Evolutionary conservation across 1,284 basidiomycete genomes (phyloP), one percentile per base, ranked within the genome.

Genomic region (Papiliotrema flavescens): DNA sequence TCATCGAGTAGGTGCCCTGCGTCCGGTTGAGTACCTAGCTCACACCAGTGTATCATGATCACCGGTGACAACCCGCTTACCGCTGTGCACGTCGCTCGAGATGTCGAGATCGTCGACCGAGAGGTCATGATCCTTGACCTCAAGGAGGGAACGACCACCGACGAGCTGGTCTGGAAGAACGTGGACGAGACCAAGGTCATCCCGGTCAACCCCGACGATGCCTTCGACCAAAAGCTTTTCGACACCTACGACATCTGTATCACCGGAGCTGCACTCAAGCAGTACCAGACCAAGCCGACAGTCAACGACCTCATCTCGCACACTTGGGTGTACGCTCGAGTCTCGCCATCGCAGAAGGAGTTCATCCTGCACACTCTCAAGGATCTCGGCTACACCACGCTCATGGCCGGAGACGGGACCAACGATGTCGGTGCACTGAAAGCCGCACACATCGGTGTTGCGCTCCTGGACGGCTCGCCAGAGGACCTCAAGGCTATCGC

Each of bases 361-460:
- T 84, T 84, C 73, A 95, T 97, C 75, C 82, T 97, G 46, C 89
- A 90, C 0, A 87, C 88, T 2, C 80, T 97, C 53, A 90, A 92
- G 72, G 81, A 82, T 14, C 83, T 95, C 24, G 93, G 93, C 24
- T 97, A 90, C 74, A 82, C 83, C 7, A 97, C 93, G 0, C 81
- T 97, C 52, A 97, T 97, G 93, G 93, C 92, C 13, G 93, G 93
- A 56, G 94, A 97, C 71, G 94, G 94, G 37, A 97, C 93, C 17
- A 97, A 97, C 74, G 93, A 97, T 64, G 93, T 97, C 46, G 93
- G 94, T 32, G 93, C 94, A 2, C 83, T 97, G 49, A 97, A 97
- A 75, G 90, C 95, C 71, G 93, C 94, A 0, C 90, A 97, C 73
- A 87, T 97, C 55, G 93, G 93, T 60, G 89, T 97, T 19, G 93